Conservation (phyloP, 768 basidiomycete genomes). For the Lentinula detonsa region DNA sequence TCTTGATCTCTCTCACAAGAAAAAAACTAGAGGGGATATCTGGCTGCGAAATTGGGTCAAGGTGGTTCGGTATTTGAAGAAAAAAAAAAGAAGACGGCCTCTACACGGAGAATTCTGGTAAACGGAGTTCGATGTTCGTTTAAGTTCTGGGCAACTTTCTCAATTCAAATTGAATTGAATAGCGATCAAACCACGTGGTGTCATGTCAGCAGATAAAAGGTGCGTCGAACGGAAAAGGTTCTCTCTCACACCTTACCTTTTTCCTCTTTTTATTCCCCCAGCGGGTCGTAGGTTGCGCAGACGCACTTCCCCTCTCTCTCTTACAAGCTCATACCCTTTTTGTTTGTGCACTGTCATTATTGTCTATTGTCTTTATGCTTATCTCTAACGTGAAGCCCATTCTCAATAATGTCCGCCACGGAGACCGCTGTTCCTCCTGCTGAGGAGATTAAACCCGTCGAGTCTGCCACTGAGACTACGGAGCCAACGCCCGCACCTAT, state of each 20-base stretch:
- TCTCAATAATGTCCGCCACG: conserved; percentile 80
- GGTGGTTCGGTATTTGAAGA: not conserved
- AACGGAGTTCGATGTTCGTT: not conserved
- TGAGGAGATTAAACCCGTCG: conserved; percentile 50
- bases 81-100: not conserved
- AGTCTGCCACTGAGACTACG: conserved; percentile 31
- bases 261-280: conserved; percentile 45
- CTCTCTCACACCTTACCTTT: conserved; percentile 46
- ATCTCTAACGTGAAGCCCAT: conserved; percentile 36
- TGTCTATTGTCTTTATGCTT: conserved; percentile 10
- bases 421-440: conserved; percentile 43
- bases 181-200: conserved; percentile 36
- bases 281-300: conserved; percentile 47
- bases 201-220: conserved; percentile 23
- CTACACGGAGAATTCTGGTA: conserved; percentile 10
- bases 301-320: conserved; percentile 55
- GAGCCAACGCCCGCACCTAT: conserved; percentile 27
- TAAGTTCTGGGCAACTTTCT: not conserved
- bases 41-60: no score
- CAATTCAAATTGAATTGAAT: not conserved
- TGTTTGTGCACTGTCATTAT: conserved; percentile 25
- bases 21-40: no score
- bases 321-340: conserved; percentile 53
- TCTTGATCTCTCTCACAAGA: no score
- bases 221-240: conserved; percentile 24